Conservation (phyloP, 768 basidiomycete genomes). For the Rhizopogon rudus region DNA sequence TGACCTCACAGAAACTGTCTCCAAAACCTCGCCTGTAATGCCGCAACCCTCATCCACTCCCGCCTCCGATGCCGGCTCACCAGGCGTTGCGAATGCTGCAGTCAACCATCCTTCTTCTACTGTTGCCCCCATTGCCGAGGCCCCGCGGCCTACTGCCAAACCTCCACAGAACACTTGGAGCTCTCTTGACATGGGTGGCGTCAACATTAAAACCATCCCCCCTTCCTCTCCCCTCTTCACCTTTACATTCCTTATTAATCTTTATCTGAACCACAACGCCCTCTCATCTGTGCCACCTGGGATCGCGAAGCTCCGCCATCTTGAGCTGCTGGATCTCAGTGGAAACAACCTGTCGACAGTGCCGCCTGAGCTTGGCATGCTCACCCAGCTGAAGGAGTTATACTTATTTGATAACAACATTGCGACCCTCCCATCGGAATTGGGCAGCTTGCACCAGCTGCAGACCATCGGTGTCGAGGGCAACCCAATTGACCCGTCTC, state of each 20-base stretch:
- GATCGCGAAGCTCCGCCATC: constrained; percentile 77
- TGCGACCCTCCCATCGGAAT: constrained; percentile 76
- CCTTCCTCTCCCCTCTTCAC: constrained; percentile 68
- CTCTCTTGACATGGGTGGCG: constrained; percentile 94
- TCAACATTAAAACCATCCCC: constrained; percentile 88
- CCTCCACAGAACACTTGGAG: constrained; percentile 81
- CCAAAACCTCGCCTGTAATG: constrained; percentile 24
- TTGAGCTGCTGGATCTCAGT: constrained; percentile 89
- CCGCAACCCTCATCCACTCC: constrained; percentile 26
- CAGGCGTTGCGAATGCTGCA: constrained; percentile 26
- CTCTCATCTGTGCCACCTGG: constrained; percentile 74
- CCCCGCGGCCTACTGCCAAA: constrained; percentile 59
- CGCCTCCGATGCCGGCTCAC: constrained; percentile 27
- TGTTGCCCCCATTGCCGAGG: constrained; percentile 66
- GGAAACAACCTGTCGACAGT: constrained; percentile 76
- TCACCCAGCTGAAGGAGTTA: constrained; percentile 85
- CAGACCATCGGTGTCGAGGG: constrained; percentile 94
- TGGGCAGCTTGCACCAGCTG: constrained; percentile 88
- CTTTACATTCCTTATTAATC: constrained; percentile 89
- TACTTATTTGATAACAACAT: constrained; percentile 95
- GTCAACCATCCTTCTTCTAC: constrained; percentile 71
- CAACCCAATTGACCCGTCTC: constrained; percentile 80
- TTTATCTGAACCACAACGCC: constrained; percentile 96
- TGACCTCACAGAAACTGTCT: constrained; percentile 19
- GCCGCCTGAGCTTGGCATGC: constrained; percentile 86